A percentile compares a stretch with the other conserved stretches of the same genome.
These are phyloP conservation scores for Ophiostoma quercus DNA, from an alignment of 2,329 filamentous ascomycete genomes.

Conservation along the genomic window DNA sequence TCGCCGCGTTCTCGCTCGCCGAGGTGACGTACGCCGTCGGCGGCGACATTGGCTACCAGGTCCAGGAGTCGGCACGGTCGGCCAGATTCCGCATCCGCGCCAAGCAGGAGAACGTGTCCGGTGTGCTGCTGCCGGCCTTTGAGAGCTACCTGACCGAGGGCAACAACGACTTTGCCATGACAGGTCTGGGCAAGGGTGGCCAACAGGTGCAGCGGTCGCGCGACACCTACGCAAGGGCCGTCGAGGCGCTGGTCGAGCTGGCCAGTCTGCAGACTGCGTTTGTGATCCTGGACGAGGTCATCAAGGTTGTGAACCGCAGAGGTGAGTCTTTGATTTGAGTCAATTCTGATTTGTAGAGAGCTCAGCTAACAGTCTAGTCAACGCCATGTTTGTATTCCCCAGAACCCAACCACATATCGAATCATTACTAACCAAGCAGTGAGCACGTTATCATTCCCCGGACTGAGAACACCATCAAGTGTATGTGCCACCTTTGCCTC, in stretches of 20 bases:
- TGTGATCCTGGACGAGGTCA: conserved; percentile 95
- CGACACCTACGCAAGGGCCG: conserved; percentile 92
- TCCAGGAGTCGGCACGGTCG: conserved; percentile 90
- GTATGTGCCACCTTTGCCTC: conserved; percentile 40
- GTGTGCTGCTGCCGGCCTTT: conserved; percentile 88
- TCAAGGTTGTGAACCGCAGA: conserved; percentile 97
- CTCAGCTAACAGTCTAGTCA: conserved; percentile 54
- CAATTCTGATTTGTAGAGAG: conserved; percentile 26
- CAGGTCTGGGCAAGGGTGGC: conserved; percentile 90
- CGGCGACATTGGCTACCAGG: conserved; percentile 92
- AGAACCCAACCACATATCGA: neutral
- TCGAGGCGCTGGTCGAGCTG: conserved; percentile 91
- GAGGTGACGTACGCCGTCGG: conserved; percentile 97
- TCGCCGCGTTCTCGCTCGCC: conserved; percentile 93
- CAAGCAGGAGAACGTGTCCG: conserved; percentile 97
- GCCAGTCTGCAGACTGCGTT: conserved; percentile 97
- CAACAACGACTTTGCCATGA: conserved; percentile 93
- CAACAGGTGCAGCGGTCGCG: conserved; percentile 93
- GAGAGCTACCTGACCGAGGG: conserved; percentile 86
- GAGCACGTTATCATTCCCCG: conserved; percentile 95
- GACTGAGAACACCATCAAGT: conserved; percentile 99
- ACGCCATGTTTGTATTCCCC: conserved; percentile 67
- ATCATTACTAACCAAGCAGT: conserved; percentile 37
- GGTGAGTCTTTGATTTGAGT: conserved; percentile 44
- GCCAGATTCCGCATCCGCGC: conserved; percentile 90